phyloP scores from a whole-genome alignment of 2,329 filamentous ascomycete species.

The Cladophialophora carrionii region DNA sequence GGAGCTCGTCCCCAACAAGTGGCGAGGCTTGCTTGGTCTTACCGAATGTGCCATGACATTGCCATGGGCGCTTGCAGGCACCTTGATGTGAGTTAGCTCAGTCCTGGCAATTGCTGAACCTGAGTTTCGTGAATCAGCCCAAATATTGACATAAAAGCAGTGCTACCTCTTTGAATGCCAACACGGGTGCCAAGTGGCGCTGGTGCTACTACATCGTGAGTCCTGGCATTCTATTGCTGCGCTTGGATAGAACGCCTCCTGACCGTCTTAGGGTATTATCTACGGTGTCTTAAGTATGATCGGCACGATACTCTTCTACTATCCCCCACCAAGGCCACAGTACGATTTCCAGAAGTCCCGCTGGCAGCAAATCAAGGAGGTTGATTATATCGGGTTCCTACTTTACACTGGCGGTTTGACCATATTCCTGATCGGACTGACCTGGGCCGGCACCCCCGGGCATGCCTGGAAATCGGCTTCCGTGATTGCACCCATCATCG shows the following conservation, averaged over 20 bases:
- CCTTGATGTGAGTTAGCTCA: constrained; percentile 53
- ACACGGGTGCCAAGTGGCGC: constrained; percentile 52
- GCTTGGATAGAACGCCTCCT: neutral
- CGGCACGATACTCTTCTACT: constrained; percentile 53
- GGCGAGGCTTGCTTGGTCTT: constrained; percentile 43
- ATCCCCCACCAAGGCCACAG: constrained; percentile 54
- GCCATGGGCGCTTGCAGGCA: constrained; percentile 45
- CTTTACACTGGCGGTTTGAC: constrained; percentile 49
- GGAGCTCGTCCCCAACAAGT: constrained; percentile 45
- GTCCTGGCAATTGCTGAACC: constrained; percentile 35
- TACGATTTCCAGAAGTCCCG: constrained; percentile 41
- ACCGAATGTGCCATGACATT: constrained; percentile 45
- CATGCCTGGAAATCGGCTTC: constrained; percentile 50
- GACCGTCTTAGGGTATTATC: constrained; percentile 12
- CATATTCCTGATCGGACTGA: constrained; percentile 51
- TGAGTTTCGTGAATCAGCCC: neutral
- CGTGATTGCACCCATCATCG: constrained; percentile 44
- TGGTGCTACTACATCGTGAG: constrained; percentile 50
- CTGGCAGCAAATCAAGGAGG: constrained; percentile 47
- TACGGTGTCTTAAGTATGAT: constrained; percentile 17
- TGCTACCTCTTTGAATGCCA: constrained; percentile 14
- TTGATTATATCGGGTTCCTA: constrained; percentile 54
- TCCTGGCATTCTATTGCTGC: neutral
- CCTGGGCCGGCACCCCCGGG: constrained; percentile 45
- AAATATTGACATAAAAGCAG: neutral